Percentiles rank a stretch among this genome's conserved stretches.
These are phyloP conservation scores for Aspergillus ochraceus DNA, from an alignment of 2,329 filamentous ascomycete genomes.

Conservation along the genomic window DNA sequence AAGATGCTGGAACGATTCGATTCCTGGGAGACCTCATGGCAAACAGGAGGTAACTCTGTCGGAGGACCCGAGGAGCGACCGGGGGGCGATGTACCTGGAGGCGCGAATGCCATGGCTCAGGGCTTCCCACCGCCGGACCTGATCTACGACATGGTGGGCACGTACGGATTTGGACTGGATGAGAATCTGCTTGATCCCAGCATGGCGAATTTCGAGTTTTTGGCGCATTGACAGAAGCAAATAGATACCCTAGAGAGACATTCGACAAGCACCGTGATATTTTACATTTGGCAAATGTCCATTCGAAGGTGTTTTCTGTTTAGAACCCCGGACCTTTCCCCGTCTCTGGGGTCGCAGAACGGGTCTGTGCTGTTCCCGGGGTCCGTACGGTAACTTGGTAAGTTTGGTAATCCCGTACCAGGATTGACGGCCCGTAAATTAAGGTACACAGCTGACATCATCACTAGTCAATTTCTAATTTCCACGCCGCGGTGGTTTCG, in stretches of 20 bases:
- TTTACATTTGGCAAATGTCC: no score
- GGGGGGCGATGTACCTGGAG: slow-evolving; percentile 36
- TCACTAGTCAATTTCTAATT: no score
- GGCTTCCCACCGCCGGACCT: slow-evolving; percentile 42
- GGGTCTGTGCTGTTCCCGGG: no score
- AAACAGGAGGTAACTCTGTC: slow-evolving; percentile 12
- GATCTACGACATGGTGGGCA: slow-evolving; percentile 46
- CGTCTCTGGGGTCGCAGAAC: no score
- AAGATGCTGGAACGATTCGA: slow-evolving; percentile 45
- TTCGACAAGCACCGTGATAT: neutral
- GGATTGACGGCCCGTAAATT: no score
- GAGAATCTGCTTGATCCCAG: slow-evolving; percentile 44
- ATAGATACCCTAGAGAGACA: neutral
- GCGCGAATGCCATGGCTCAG: slow-evolving; percentile 43
- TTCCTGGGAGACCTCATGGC: slow-evolving; percentile 39
- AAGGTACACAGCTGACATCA: no score
- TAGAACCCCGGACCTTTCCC: no score
- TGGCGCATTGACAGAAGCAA: slow-evolving; percentile 28
- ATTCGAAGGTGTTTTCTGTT: no score
- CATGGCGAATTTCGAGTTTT: slow-evolving; percentile 43
- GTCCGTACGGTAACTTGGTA: no score
- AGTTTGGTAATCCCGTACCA: no score
- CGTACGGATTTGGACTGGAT: slow-evolving; percentile 43
- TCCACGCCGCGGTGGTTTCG: no score
- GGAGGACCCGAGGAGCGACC: slow-evolving; percentile 14